phyloP scores from a whole-genome alignment of 192 early-diverging fungal species.

The Kappamyces sp. region DNA sequence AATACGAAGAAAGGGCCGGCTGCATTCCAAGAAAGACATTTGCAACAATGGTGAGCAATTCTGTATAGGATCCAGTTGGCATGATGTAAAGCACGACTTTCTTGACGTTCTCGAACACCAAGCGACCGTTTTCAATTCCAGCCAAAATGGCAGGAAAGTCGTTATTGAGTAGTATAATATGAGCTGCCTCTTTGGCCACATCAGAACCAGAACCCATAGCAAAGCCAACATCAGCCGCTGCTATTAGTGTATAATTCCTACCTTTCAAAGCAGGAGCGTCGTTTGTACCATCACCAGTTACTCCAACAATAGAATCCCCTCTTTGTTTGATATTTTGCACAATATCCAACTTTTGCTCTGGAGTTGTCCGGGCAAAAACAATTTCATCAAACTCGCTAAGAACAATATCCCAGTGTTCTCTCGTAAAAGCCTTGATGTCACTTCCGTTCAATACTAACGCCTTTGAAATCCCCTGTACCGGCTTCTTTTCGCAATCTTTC shows the following conservation, averaged over 20 bases:
- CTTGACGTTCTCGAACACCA: slow-evolving; percentile 82
- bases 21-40: slow-evolving; percentile 78
- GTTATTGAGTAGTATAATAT: slow-evolving; percentile 44
- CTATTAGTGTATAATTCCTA: slow-evolving; percentile 27
- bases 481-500: background rate
- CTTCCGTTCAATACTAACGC: slow-evolving; percentile 53
- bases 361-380: slow-evolving; percentile 84
- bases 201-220: slow-evolving; percentile 82
- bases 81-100: slow-evolving; percentile 44
- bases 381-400: slow-evolving; percentile 61
- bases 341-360: slow-evolving; percentile 81
- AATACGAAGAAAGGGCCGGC: slow-evolving; percentile 67
- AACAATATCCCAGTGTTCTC: slow-evolving; percentile 62
- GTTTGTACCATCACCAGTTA: slow-evolving; percentile 92
- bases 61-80: slow-evolving; percentile 37
- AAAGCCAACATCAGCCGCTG: slow-evolving; percentile 81
- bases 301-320: slow-evolving; percentile 59
- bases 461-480: background rate
- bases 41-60: slow-evolving; percentile 69
- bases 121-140: slow-evolving; percentile 75
- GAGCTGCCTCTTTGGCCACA: slow-evolving; percentile 44
- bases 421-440: slow-evolving; percentile 54
- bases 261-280: slow-evolving; percentile 79
- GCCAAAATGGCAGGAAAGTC: slow-evolving; percentile 60
- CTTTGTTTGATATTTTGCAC: slow-evolving; percentile 46